Evolutionary conservation across 2,329 filamentous ascomycete genomes (phyloP), one percentile per base, ranked within the genome.

Genomic region (Cladosporium sp.): DNA sequence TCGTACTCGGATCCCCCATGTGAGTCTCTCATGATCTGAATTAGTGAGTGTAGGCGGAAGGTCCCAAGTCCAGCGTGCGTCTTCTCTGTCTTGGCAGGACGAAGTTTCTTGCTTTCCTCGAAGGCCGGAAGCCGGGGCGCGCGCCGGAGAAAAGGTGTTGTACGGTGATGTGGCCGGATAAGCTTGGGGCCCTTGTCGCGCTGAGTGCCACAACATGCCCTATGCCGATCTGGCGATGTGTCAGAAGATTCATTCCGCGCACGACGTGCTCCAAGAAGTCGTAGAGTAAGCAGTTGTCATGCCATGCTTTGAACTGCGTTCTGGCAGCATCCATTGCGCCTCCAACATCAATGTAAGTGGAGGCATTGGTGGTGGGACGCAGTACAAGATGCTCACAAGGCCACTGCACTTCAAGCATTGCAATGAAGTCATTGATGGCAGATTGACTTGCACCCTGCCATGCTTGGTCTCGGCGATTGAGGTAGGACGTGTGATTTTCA

Each of bases 231-330:
- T 35, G 2, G 33, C 33, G 33, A 35, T 35, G 33, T 35, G 33
- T 35, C 33, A 35, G 3, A 35, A 35, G 33, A 35, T 35, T 35
- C 33, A 35, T 35, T 35, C 43, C 33, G 33, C 33, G 33, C 33
- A 35, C 48, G 42, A 61, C 42, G 32, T 43, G n/a, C 16, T 42
- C n/a, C 5, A 59, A 33, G 34, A 56, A 59, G 6, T 40, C 33
- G n/a, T 34, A 55, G 19, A 62, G 52, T 14, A 53, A 42, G 13
- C 16, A 13, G 35, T 62, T 61, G 35, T 58, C 44, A 19, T 56
- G 53, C 56, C 54, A 61, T 2, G 28, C 18, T 28, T 58, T 22
- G 50, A 61, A 62, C 22, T 52, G 32, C 22, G 33, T 35, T n/a
- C 34, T 48, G 28, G 54, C 40, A 3, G 33, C 49, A 33, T 7